phyloP scores from a whole-genome alignment of 176 grass and related monocot genomes.

The Cymbopogon citratus region DNA sequence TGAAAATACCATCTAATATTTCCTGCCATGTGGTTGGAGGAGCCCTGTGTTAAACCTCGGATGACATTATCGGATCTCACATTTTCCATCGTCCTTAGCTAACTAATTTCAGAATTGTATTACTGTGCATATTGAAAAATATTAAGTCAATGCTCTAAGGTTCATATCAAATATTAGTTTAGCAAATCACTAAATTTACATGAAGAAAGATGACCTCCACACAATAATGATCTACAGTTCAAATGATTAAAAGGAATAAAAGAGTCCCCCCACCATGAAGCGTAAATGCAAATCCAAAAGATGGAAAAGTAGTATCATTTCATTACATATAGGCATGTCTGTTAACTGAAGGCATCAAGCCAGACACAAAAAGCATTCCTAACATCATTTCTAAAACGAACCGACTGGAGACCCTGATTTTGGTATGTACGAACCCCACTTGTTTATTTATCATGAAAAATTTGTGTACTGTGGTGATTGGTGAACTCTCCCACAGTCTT shows the following conservation, averaged over 20 bases:
- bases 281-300: background rate
- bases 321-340: background rate
- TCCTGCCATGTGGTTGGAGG: background rate
- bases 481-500: too few species aligned
- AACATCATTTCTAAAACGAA: too few species aligned
- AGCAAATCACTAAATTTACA: constrained; percentile 9
- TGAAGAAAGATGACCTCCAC: background rate
- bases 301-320: constrained; percentile 1
- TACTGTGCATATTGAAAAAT: background rate
- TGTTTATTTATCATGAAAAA: too few species aligned
- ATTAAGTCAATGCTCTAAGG: constrained; percentile 8
- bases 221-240: background rate
- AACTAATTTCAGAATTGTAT: background rate
- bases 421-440: too few species aligned
- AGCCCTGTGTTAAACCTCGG: background rate
- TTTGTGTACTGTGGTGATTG: too few species aligned
- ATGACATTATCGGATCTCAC: background rate
- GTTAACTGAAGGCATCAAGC: too few species aligned
- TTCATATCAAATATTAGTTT: background rate
- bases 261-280: background rate
- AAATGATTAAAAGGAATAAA: constrained; percentile 5
- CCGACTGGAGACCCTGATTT: too few species aligned
- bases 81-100: background rate
- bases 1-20: background rate
- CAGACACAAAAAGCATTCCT: too few species aligned